A percentile compares a stretch with the other conserved stretches of the same genome.
phyloP scores from a whole-genome alignment of 495 filamentous ascomycete genomes.

The Acidiella bohemica region DNA sequence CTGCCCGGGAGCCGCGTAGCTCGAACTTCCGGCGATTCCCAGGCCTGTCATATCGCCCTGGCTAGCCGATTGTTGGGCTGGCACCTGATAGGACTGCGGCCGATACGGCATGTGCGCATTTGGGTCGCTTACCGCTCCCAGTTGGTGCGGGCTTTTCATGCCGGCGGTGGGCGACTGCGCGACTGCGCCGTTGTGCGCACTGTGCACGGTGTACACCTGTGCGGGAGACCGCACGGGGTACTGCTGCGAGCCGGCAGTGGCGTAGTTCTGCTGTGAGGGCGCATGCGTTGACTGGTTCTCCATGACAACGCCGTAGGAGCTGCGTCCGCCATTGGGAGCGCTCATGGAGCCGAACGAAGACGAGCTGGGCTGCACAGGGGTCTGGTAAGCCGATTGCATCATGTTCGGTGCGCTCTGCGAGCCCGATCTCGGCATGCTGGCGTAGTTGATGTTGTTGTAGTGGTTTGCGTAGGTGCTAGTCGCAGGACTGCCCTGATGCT shows the following conservation, averaged over 20 bases:
- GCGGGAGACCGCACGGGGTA: slow-evolving; percentile 14
- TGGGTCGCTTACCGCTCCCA: not conserved
- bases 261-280: not conserved
- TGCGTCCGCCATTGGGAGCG: slow-evolving; percentile 1
- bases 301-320: slow-evolving; percentile 11
- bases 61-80: slow-evolving; percentile 3
- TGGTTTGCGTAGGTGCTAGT: slow-evolving; percentile 2
- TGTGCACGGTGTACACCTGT: slow-evolving; percentile 9
- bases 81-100: not conserved
- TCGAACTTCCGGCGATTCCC: slow-evolving; percentile 4
- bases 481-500: slow-evolving; percentile 1
- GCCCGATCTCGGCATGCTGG: slow-evolving; percentile 1
- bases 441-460: slow-evolving; percentile 7
- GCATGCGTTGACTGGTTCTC: slow-evolving; percentile 1
- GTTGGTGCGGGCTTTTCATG: slow-evolving; percentile 5
- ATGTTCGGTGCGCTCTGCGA: slow-evolving; percentile 6
- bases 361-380: slow-evolving; percentile 2
- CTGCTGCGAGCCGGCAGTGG: not conserved
- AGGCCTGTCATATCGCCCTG: slow-evolving; percentile 8
- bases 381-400: slow-evolving; percentile 12
- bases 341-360: slow-evolving; percentile 16
- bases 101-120: slow-evolving; percentile 13
- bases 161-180: slow-evolving; percentile 6
- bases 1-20: slow-evolving; percentile 3
- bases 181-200: slow-evolving; percentile 1